Evolutionary conservation across 352 stramenopile genomes (phyloP), one percentile per base, ranked within the genome.

Genomic region (Plasmopara viticola): DNA sequence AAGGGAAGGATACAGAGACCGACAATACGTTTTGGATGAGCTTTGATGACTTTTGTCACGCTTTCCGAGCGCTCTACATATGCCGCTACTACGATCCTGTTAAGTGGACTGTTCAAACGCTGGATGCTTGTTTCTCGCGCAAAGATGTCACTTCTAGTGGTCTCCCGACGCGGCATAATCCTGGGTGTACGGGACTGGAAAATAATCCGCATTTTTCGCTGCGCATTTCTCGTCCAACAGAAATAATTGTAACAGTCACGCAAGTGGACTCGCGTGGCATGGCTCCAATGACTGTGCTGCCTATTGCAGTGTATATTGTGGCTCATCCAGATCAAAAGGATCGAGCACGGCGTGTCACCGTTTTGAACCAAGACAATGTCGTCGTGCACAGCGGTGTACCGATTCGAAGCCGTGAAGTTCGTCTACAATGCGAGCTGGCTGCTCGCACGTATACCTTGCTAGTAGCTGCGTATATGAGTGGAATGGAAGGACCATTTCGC

Each of bases 11-110:
- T 43, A 76, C 95, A 44, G 71, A 58, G 30, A 76, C 87, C 43
- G 86, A 97, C 63, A 96, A 95, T 57, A 95, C 86, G 39, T 97
- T 97, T 64, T 97, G 85, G 86, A 97, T 97, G 86, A 90, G 82
- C 60, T 97, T 97, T 70, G 86, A 97, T 64, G 91, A 97, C 60
- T 97, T 97, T 55, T 91, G 82, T 58, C 72, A 93, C 35, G 68
- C 76, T 29, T 98, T 97, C 63, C 89, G 82, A 13, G 89, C 80
- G 44, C 60, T 97, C 0, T 97, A 97, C 74, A 66, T 96, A 25
- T 97, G 91, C 51, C 74, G 86, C 8, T 93, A 97, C 62, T 97
- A 97, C 63, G 89, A 97, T 52, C 86, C 87, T 9, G 51, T 39
- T 54, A 94, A 90, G 55, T 96, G 88, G 88, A 68, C 58, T 12